Evolutionary conservation across 805 yeast species (phyloP).

Genomic region (Saccharomycopsis fermentans): DNA sequence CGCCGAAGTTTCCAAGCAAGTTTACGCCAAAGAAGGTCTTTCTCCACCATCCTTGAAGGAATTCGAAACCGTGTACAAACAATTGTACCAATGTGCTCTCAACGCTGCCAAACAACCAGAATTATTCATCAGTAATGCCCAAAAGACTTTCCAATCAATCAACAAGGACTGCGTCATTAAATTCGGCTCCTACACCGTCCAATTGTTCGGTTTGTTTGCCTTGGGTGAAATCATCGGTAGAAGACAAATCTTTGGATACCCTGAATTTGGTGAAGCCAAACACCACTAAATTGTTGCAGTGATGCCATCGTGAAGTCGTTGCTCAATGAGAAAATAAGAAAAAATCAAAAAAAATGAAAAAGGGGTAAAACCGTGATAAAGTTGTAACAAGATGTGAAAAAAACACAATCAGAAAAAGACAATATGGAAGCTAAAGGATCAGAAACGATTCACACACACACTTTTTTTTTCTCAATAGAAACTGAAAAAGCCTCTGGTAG

Average conservation of each 20-base stretch:
- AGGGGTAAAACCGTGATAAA: too few species aligned
- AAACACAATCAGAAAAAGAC: neutral
- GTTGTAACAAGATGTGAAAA: too few species aligned
- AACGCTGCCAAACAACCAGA: constrained; percentile 49
- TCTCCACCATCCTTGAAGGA: constrained; percentile 81
- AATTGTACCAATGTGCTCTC: constrained; percentile 37
- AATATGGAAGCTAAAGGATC: neutral
- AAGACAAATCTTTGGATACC: constrained; percentile 87
- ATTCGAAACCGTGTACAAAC: constrained; percentile 63
- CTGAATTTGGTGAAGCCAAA: constrained; percentile 34
- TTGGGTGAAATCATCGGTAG: constrained; percentile 96
- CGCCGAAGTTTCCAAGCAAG: constrained; percentile 58
- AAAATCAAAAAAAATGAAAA: too few species aligned
- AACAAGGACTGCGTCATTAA: constrained; percentile 49
- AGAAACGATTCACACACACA: neutral
- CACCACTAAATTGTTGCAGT: neutral
- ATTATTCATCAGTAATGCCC: constrained; percentile 37
- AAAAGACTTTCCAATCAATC: constrained; percentile 30
- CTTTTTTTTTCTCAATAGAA: too few species aligned
- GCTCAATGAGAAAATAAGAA: neutral
- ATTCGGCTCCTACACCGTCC: constrained; percentile 69
- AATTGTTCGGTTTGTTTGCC: constrained; percentile 82
- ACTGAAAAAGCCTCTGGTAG: neutral
- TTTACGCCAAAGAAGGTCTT: constrained; percentile 85
- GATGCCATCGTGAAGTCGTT: neutral